Conservation (phyloP, 768 basidiomycete genomes). For the Hericium coralloides region DNA sequence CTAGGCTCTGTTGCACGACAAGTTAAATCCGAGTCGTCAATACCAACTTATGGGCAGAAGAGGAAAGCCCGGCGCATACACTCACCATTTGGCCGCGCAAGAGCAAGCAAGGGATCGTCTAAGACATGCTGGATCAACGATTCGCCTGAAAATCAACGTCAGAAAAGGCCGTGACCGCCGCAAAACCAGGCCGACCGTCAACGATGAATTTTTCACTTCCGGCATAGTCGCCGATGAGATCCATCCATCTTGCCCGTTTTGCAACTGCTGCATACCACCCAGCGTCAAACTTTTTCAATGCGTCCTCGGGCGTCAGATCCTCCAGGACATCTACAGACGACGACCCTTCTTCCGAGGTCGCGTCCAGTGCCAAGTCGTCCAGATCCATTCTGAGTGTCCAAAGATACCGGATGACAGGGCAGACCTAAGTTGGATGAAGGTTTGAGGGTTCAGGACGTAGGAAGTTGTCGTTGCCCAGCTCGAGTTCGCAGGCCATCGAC, state of each 20-base stretch:
- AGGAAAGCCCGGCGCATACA: neutral
- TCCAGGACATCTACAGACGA: too few relatives aligned
- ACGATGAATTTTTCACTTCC: constrained; percentile 58
- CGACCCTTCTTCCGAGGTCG: too few relatives aligned
- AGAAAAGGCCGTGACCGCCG: neutral
- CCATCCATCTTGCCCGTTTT: constrained; percentile 49
- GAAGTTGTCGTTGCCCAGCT: too few relatives aligned
- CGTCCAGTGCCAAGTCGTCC: too few relatives aligned
- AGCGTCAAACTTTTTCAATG: constrained; percentile 19
- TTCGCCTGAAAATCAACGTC: constrained; percentile 36
- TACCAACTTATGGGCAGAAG: too few relatives aligned
- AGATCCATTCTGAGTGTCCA: too few relatives aligned
- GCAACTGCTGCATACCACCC: constrained; percentile 30
- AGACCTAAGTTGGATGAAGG: too few relatives aligned
- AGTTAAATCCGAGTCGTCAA: neutral
- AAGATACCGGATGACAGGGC: too few relatives aligned
- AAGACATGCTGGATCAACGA: constrained; percentile 50
- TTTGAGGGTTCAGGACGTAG: too few relatives aligned
- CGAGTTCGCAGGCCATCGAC: too few relatives aligned
- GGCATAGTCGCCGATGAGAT: constrained; percentile 62
- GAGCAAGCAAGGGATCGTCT: constrained; percentile 50
- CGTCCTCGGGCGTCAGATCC: too few relatives aligned
- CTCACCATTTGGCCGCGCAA: constrained; percentile 41
- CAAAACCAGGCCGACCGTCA: constrained; percentile 36
- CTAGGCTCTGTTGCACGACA: constrained; percentile 30